These are phyloP conservation scores for Torulaspora delbrueckii DNA, from an alignment of 805 yeast species.

Conservation along the genomic window DNA sequence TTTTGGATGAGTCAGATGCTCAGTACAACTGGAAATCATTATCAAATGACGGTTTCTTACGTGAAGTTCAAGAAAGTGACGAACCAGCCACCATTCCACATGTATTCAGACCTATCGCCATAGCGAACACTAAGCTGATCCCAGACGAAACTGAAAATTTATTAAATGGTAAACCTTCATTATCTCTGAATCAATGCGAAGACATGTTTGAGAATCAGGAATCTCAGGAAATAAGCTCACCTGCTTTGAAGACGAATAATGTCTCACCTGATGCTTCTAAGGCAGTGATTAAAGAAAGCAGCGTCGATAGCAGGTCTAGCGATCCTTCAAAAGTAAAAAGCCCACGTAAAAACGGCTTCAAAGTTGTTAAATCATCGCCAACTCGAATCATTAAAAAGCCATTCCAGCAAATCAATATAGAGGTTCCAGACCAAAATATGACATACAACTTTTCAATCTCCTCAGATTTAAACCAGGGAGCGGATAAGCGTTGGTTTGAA, in stretches of 20 bases:
- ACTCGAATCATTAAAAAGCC: slow-evolving; percentile 14
- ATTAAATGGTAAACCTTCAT: background rate
- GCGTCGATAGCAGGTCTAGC: background rate
- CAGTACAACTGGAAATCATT: slow-evolving; percentile 32
- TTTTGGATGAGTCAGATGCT: slow-evolving; percentile 32
- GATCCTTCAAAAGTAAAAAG: background rate
- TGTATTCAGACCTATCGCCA: slow-evolving; percentile 11
- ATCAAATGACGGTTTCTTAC: slow-evolving; percentile 21
- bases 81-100: slow-evolving; percentile 3
- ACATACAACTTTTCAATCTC: slow-evolving; percentile 18
- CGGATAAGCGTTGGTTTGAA: slow-evolving; percentile 21
- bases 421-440: slow-evolving; percentile 9
- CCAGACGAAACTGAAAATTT: background rate
- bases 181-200: background rate
- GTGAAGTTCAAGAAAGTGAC: slow-evolving; percentile 3
- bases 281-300: background rate
- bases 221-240: background rate
- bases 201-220: background rate
- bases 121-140: background rate
- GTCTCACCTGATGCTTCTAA: background rate
- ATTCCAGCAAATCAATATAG: slow-evolving; percentile 3
- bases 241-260: background rate
- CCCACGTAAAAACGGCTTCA: slow-evolving; percentile 12
- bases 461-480: slow-evolving; percentile 14
- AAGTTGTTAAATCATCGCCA: slow-evolving; percentile 25